Evolutionary conservation across 305 asterid species (phyloP).

Genomic region (Fraxinus ornus): DNA sequence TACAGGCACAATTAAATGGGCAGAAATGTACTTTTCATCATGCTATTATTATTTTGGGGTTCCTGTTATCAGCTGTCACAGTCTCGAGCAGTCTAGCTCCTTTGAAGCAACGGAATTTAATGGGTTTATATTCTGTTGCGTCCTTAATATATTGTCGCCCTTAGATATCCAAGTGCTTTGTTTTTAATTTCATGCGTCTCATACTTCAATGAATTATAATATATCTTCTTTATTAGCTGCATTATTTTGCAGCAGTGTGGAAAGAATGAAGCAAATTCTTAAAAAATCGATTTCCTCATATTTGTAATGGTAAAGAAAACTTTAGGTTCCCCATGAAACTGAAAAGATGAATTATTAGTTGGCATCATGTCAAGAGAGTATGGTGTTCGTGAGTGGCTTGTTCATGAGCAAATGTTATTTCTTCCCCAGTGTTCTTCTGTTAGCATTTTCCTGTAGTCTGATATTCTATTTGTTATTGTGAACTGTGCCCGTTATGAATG

Average conservation of each 20-base stretch:
- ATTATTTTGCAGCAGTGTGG: neutral
- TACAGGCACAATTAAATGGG: constrained; percentile 16
- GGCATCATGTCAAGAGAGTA: neutral
- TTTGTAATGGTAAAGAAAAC: neutral
- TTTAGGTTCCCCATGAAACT: constrained; percentile 7
- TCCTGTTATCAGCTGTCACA: neutral
- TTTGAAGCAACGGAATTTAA: neutral
- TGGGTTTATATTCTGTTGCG: neutral
- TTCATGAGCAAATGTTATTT: constrained; percentile 1
- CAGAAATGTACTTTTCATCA: constrained; percentile 11
- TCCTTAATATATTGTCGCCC: neutral
- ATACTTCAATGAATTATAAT: neutral
- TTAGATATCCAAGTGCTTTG: neutral
- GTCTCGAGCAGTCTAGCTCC: neutral
- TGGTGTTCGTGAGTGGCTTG: constrained; percentile 7
- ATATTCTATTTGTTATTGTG: constrained; percentile 16
- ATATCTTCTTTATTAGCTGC: constrained; percentile 3
- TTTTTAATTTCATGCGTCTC: constrained; percentile 1
- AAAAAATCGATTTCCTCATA: neutral
- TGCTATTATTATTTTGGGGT: neutral
- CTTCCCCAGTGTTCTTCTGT: constrained; percentile 14
- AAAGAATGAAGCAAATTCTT: constrained; percentile 5
- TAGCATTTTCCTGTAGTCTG: constrained; percentile 18
- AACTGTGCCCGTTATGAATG: constrained; percentile 16
- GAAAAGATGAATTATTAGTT: neutral